Base-by-base conservation (phyloP, 2,329 filamentous ascomycete species). In the Xylariaceae sp. region DNA sequence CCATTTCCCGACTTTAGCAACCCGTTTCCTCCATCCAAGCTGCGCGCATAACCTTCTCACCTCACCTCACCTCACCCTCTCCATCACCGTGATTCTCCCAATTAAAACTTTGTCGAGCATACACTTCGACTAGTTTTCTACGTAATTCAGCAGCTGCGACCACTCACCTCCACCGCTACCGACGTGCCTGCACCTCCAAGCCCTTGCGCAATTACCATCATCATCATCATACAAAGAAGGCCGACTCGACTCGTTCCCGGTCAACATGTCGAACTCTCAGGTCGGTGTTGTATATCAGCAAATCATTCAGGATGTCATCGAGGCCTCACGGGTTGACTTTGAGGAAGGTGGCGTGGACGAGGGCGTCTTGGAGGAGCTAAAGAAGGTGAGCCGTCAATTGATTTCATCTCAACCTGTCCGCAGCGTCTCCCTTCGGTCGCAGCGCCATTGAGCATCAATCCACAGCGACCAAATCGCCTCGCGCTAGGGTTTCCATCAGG, bases 321-420 rank as follows among this genome's bases (percentile, higher is more conserved):
- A 93, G 67, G 89, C 90, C 65, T 97, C 93, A 70, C 85, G 90
- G 70, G 90, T 93, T 70, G 95, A 98, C 76, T 98, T 99, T 73
- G 95, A 99, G 75, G 95, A 99, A 77, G 91, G 89, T 67, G 95
- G 95, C 68, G 89, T 98, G 63, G 91, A 96, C 68, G 89, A 93
- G 73, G 81, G 85, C 66, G 93, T 93, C 49, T 79, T 99, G 69
- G 86, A 93, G 65, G 91, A 96, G 74, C 80, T 99, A 81, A 88
- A 88, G 75, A 83, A 88, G 86, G 93, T 98, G 81, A 83, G 90
- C 68, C 42, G 62, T 63, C 20, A 43, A 21, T 21, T 9, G 42
- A 65, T 53, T 51, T 41, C 50, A 32, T 56, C 48, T 53, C 50
- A 43, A 50, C 40, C 43, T 40, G 40, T 45, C 55, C 26, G 20